phyloP scores from a whole-genome alignment of 768 basidiomycete species.

The Boletus rubropictus region DNA sequence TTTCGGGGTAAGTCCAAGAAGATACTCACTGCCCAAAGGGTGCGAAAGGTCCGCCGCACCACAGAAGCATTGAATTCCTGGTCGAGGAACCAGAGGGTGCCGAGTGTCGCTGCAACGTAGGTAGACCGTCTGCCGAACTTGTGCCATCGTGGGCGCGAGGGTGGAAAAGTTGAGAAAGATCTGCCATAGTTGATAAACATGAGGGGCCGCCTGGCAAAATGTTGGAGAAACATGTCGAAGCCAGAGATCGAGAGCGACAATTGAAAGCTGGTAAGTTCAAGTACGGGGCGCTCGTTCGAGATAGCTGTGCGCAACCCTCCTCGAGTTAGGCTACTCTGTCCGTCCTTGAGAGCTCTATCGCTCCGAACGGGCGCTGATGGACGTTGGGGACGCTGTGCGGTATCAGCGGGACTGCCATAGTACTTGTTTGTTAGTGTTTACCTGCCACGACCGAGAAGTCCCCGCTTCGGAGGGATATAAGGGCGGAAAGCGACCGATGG shows the following conservation, averaged over 20 bases:
- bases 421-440: too few relatives aligned
- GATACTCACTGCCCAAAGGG: slow-evolving; percentile 43
- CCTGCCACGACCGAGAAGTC: too few relatives aligned
- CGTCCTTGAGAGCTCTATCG: too few relatives aligned
- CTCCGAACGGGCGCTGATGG: too few relatives aligned
- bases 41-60: slow-evolving; percentile 41
- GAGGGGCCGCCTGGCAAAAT: neutral
- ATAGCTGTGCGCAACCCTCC: too few relatives aligned
- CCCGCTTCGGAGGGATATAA: too few relatives aligned
- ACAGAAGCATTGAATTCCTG: slow-evolving; percentile 46
- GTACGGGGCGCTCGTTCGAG: too few relatives aligned
- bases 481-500: neutral
- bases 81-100: slow-evolving; percentile 36
- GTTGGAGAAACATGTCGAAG: slow-evolving; percentile 3
- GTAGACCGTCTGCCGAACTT: slow-evolving; percentile 19
- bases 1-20: neutral
- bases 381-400: too few relatives aligned
- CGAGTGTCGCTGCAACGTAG: slow-evolving; percentile 25
- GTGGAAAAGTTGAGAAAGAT: neutral
- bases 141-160: slow-evolving; percentile 4
- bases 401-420: too few relatives aligned
- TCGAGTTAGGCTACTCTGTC: too few relatives aligned
- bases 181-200: neutral
- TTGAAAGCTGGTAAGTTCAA: too few relatives aligned
- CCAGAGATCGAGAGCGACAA: too few relatives aligned